phyloP scores from a whole-genome alignment of 257 asterid species.

The Henckelia pumila region DNA sequence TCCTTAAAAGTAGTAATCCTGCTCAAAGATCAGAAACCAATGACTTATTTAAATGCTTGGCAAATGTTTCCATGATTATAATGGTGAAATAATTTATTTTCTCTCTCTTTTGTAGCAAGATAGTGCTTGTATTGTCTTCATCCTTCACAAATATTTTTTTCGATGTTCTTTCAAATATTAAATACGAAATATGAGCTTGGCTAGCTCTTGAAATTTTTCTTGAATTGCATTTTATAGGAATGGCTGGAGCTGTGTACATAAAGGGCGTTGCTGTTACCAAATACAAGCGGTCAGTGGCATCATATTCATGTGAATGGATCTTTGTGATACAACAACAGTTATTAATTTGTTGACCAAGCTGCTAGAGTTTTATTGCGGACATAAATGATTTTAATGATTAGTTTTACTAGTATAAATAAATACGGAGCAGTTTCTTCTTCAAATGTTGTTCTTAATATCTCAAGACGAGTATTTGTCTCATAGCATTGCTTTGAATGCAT shows the following conservation, averaged over 20 bases:
- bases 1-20: too few species aligned
- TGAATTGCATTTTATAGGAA: conserved; percentile 45
- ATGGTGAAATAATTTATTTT: not conserved
- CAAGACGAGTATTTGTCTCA: not conserved
- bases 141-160: not conserved
- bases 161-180: conserved; percentile 1
- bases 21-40: too few species aligned
- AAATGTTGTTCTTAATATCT: not conserved
- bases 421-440: conserved; percentile 15
- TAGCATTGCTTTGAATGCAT: not conserved
- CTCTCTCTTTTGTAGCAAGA: conserved; percentile 5
- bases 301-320: conserved; percentile 3
- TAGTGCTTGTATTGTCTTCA: conserved; percentile 7
- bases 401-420: conserved; percentile 9
- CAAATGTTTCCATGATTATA: too few species aligned
- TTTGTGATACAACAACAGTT: not conserved
- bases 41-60: too few species aligned
- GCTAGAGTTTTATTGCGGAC: conserved; percentile 15
- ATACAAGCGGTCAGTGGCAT: conserved; percentile 66
- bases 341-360: conserved; percentile 4
- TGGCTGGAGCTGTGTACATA: conserved; percentile 97
- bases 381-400: conserved; percentile 7
- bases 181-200: not conserved
- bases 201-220: conserved; percentile 18
- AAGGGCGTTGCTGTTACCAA: conserved; percentile 95